Evolutionary conservation across 352 stramenopile species (phyloP), one percentile per base, ranked within the genome.

Genomic region (Phytophthora fragariaefolia): DNA sequence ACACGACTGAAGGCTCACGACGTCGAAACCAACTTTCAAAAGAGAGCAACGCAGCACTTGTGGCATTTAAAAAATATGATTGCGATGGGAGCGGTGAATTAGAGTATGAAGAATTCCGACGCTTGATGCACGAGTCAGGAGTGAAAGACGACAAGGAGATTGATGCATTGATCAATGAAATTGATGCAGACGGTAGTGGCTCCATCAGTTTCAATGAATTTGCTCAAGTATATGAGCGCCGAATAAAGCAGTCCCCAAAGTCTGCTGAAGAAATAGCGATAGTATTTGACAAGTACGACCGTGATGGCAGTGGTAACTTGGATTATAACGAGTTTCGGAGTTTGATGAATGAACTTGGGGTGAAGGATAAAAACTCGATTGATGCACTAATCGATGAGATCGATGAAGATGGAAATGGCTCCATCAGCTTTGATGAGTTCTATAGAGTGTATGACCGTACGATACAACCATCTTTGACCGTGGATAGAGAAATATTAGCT

Each of bases 71-170:
- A 18, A 77, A 76, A 15, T 71, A 73, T 42, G 71, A 88, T 51
- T 48, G 56, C 0, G 77, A 89, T 48, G 69, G 66, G 8, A 86
- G 66, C 23, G 75, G 77, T 2, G 64, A 90, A 52, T 51, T 87
- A 3, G 63, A 84, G 22, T 63, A 80, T 36, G 69, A 86, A 34
- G 79, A 83, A 46, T 87, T 90, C 53, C 64, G 69, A 3, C 64
- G 65, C 2, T 77, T 90, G 45, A 79, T 90, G 71, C 77, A 78
- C 18, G 77, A 85, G 50, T 85, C 74, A 22, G 78, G 79, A 6
- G 66, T 83, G 32, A 74, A 73, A 12, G 58, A 77, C 7, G 70
- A 66, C 46, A 51, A 74, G 20, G 63, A 71, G 13, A 84, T 89
- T 32, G 46, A 78, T 15, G 53, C 58, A 6, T 55, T 85, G 13